Conservation (phyloP, 495 filamentous ascomycete genomes). For the Lichenothelia convexa region DNA sequence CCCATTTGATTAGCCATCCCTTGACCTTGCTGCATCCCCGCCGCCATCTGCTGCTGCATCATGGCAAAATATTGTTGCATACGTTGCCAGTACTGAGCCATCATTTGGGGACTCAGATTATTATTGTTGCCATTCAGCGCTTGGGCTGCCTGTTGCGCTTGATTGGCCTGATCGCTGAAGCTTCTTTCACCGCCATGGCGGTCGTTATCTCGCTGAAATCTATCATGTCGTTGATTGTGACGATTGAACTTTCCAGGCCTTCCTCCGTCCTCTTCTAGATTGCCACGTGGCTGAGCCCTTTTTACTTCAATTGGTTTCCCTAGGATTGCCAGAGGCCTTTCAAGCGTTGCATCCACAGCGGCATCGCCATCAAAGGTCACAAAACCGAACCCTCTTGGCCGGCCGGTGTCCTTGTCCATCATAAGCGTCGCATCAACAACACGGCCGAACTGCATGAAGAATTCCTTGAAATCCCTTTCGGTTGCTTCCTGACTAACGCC, state of each 20-base stretch:
- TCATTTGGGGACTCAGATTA: slow-evolving; percentile 82
- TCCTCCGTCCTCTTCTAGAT: slow-evolving; percentile 57
- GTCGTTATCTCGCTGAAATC: slow-evolving; percentile 29
- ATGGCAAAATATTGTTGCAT: slow-evolving; percentile 93
- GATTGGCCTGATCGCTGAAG: slow-evolving; percentile 20
- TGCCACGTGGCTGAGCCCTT: slow-evolving; percentile 89
- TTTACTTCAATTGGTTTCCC: slow-evolving; percentile 96
- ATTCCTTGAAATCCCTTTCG: slow-evolving; percentile 86
- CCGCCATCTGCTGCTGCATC: slow-evolving; percentile 68
- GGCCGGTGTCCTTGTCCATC: slow-evolving; percentile 98
- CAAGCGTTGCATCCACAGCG: slow-evolving; percentile 78
- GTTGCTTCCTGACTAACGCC: slow-evolving; percentile 94
- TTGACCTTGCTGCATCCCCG: slow-evolving; percentile 24
- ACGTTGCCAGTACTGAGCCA: slow-evolving; percentile 93
- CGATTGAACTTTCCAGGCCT: slow-evolving; percentile 47
- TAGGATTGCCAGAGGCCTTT: slow-evolving; percentile 67
- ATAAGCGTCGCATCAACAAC: slow-evolving; percentile 95
- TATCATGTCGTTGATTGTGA: slow-evolving; percentile 13
- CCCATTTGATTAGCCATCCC: slow-evolving; percentile 25
- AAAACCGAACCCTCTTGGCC: slow-evolving; percentile 94
- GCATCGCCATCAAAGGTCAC: slow-evolving; percentile 95
- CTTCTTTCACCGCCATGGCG: slow-evolving; percentile 32
- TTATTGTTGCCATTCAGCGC: slow-evolving; percentile 11
- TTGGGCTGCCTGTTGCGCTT: slow-evolving; percentile 24
- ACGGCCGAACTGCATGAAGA: slow-evolving; percentile 89